A percentile compares a stretch with the other conserved stretches of the same genome.
Evolutionary conservation across 805 yeast genomes (phyloP).

Genomic region (Kluyveromyces starmeri): DNA sequence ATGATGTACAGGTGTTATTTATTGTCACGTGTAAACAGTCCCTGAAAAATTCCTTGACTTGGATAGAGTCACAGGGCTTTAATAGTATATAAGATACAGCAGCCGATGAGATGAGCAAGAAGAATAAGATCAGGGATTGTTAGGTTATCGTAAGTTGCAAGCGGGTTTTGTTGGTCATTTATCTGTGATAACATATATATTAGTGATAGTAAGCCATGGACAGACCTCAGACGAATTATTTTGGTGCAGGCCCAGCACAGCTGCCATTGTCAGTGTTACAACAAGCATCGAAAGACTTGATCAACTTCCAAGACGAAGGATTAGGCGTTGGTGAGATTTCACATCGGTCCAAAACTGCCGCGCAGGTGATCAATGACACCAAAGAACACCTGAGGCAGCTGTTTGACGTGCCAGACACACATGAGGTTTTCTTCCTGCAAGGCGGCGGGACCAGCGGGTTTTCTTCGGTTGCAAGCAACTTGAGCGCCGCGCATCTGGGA

Average conservation of each 20-base stretch:
- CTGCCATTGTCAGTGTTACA: conserved; percentile 77
- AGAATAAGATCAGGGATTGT: too few species aligned
- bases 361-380: conserved; percentile 65
- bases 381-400: conserved; percentile 57
- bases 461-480: conserved; percentile 75
- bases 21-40: too few species aligned
- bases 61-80: too few species aligned
- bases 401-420: conserved; percentile 76
- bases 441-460: conserved; percentile 98
- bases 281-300: conserved; percentile 77
- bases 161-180: too few species aligned
- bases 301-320: conserved; percentile 60
- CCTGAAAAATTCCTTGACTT: too few species aligned
- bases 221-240: conserved; percentile 70
- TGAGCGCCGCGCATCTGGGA: conserved; percentile 65
- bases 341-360: conserved; percentile 84
- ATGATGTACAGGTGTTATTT: too few species aligned
- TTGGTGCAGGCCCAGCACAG: conserved; percentile 98
- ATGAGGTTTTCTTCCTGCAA: conserved; percentile 90
- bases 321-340: conserved; percentile 94
- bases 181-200: too few species aligned
- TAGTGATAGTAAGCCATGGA: too few species aligned
- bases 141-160: too few species aligned
- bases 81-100: too few species aligned
- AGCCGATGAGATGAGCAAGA: too few species aligned